A percentile compares a stretch with the other conserved stretches of the same genome.
Conservation (phyloP, 768 basidiomycete species). For the Fomitopsis pulvina region DNA sequence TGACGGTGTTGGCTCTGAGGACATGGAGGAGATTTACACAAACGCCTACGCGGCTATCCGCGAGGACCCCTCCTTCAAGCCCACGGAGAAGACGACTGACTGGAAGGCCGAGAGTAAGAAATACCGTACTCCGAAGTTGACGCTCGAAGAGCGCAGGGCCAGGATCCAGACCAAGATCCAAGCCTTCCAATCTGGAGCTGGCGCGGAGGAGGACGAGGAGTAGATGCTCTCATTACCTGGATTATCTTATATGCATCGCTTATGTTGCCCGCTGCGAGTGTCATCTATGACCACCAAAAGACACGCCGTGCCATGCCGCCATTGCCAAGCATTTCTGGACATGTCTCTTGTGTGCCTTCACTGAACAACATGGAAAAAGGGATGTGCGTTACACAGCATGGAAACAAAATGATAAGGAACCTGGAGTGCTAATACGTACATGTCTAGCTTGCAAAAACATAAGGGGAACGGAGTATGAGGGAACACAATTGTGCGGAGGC, state of each 20-base stretch:
- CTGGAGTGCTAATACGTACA: too few relatives aligned
- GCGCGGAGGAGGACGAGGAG: slow-evolving; percentile 43
- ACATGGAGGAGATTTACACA: slow-evolving; percentile 93
- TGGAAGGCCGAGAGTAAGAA: slow-evolving; percentile 87
- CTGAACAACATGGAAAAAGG: too few relatives aligned
- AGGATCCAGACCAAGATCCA: slow-evolving; percentile 85
- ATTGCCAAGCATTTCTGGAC: background rate
- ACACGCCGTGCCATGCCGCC: slow-evolving; percentile 13
- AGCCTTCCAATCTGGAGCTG: slow-evolving; percentile 73
- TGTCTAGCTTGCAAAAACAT: too few relatives aligned
- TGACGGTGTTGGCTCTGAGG: slow-evolving; percentile 91
- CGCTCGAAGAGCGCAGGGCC: slow-evolving; percentile 67
- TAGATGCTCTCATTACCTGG: slow-evolving; percentile 30
- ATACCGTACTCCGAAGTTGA: slow-evolving; percentile 62
- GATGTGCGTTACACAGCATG: too few relatives aligned
- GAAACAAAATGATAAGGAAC: too few relatives aligned
- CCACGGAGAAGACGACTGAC: slow-evolving; percentile 82
- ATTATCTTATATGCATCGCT: background rate
- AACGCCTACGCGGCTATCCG: slow-evolving; percentile 94
- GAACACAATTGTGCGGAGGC: too few relatives aligned
- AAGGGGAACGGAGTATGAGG: too few relatives aligned
- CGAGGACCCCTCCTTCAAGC: slow-evolving; percentile 87
- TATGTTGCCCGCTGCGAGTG: slow-evolving; percentile 7
- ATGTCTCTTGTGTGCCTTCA: too few relatives aligned
- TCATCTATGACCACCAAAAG: slow-evolving; percentile 13